Conservation (phyloP, 2,329 filamentous ascomycete species). For the Cladobotryum protrusum region DNA sequence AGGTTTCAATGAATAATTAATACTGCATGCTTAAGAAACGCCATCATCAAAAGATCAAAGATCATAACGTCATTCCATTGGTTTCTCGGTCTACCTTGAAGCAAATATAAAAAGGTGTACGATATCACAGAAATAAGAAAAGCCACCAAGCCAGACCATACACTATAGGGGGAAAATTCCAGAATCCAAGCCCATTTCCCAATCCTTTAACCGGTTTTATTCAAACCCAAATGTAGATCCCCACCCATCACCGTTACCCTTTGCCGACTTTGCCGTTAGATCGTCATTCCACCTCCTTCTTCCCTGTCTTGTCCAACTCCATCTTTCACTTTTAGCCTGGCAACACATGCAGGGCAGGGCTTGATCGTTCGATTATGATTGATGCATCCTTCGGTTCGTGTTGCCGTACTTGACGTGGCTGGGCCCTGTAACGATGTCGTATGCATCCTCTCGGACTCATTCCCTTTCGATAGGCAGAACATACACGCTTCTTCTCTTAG, state of each 20-base stretch:
- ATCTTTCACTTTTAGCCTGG: too few relatives aligned
- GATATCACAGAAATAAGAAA: too few relatives aligned
- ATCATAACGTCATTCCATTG: too few relatives aligned
- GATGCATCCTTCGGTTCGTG: not conserved
- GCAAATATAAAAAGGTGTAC: too few relatives aligned
- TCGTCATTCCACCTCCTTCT: not conserved
- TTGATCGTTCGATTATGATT: too few relatives aligned
- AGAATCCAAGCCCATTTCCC: conserved; percentile 1
- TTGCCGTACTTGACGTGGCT: not conserved
- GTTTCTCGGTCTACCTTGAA: too few relatives aligned
- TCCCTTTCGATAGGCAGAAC: conserved; percentile 2
- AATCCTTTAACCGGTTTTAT: conserved; percentile 10
- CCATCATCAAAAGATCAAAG: too few relatives aligned
- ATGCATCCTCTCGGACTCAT: conserved; percentile 5
- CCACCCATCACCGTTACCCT: not conserved
- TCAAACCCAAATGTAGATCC: conserved; percentile 6
- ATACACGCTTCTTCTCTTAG: conserved; percentile 4
- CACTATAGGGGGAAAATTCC: not conserved
- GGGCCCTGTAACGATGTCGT: not conserved
- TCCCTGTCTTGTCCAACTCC: not conserved
- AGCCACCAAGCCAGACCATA: not conserved
- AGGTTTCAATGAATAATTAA: too few relatives aligned
- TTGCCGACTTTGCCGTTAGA: conserved; percentile 6
- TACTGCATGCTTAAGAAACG: too few relatives aligned
- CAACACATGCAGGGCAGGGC: too few relatives aligned